Conservation (phyloP, 2,329 filamentous ascomycete species). For the Trichocomaceae sp. region DNA sequence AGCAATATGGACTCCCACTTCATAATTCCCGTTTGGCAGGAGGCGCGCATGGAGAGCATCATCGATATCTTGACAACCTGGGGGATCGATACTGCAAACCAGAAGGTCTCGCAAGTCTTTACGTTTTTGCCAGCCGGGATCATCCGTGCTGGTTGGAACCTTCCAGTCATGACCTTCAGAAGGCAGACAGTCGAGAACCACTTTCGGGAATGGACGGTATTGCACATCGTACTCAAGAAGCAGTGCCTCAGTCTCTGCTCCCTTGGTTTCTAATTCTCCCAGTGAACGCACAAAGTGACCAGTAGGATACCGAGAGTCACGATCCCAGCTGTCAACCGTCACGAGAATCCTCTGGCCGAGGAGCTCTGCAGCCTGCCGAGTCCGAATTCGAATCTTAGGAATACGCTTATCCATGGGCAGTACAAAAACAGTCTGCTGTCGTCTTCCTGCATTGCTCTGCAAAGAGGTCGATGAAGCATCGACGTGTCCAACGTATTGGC, state of each 20-base stretch:
- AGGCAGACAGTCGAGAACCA: conserved; percentile 87
- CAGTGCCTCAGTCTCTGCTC: conserved; percentile 93
- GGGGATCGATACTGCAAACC: conserved; percentile 95
- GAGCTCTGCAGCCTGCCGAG: conserved; percentile 80
- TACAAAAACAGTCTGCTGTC: conserved; percentile 88
- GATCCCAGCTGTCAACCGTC: conserved; percentile 91
- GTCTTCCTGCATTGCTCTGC: conserved; percentile 66
- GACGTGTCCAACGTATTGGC: conserved; percentile 94
- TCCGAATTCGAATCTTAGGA: conserved; percentile 89
- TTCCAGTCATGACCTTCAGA: conserved; percentile 89
- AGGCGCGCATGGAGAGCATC: conserved; percentile 84
- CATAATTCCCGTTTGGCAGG: conserved; percentile 85
- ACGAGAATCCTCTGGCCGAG: conserved; percentile 87
- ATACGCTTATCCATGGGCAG: conserved; percentile 98
- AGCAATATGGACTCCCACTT: conserved; percentile 96
- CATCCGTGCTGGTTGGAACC: conserved; percentile 70
- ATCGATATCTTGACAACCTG: conserved; percentile 95
- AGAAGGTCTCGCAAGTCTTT: conserved; percentile 77
- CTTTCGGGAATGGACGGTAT: conserved; percentile 93
- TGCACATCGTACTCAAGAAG: conserved; percentile 95
- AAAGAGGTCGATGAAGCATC: conserved; percentile 77
- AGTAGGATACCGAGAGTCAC: conserved; percentile 83
- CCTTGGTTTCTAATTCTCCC: conserved; percentile 90
- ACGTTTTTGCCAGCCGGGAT: conserved; percentile 81
- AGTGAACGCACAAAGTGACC: conserved; percentile 92